These are phyloP conservation scores for Phytophthora constricta DNA, from an alignment of 352 stramenopile species.

Conservation along the genomic window DNA sequence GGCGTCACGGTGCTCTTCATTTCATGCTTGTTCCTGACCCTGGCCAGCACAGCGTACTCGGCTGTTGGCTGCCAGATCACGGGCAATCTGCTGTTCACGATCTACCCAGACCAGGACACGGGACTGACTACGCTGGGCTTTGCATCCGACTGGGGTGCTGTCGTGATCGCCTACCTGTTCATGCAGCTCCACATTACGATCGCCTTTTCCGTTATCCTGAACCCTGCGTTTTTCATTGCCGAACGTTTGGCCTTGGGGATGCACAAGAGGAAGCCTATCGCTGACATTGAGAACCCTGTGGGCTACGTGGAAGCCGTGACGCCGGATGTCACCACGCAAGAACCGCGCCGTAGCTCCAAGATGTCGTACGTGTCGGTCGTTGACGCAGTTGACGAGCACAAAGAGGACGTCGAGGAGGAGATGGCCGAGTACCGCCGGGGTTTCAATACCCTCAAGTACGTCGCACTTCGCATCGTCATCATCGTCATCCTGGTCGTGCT, in stretches of 20 bases:
- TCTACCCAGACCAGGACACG: constrained; percentile 36
- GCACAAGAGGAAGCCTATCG: constrained; percentile 20
- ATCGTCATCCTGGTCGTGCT: constrained; percentile 31
- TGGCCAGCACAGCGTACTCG: constrained; percentile 49
- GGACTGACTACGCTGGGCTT: constrained; percentile 38
- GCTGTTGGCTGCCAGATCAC: constrained; percentile 61
- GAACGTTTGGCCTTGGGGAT: constrained; percentile 31
- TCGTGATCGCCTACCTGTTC: constrained; percentile 37
- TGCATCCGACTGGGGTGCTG: constrained; percentile 29
- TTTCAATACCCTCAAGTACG: constrained; percentile 31
- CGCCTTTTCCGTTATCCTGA: constrained; percentile 33
- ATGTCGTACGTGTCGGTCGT: constrained; percentile 34
- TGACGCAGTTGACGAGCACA: constrained; percentile 20
- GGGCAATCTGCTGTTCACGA: constrained; percentile 63
- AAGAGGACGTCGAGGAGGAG: constrained; percentile 24
- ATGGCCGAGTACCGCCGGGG: constrained; percentile 21
- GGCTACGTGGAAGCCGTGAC: constrained; percentile 16
- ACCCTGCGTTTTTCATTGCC: constrained; percentile 31
- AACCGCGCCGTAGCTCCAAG: constrained; percentile 8
- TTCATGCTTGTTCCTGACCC: constrained; percentile 51
- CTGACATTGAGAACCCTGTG: constrained; percentile 15
- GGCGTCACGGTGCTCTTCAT: constrained; percentile 51
- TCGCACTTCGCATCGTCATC: constrained; percentile 29
- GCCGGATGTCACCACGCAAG: background rate
- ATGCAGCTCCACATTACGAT: constrained; percentile 41